Evolutionary conservation across 1,284 basidiomycete species (phyloP), one percentile per base, ranked within the genome.

Genomic region (Pyrrhoderma noxium): DNA sequence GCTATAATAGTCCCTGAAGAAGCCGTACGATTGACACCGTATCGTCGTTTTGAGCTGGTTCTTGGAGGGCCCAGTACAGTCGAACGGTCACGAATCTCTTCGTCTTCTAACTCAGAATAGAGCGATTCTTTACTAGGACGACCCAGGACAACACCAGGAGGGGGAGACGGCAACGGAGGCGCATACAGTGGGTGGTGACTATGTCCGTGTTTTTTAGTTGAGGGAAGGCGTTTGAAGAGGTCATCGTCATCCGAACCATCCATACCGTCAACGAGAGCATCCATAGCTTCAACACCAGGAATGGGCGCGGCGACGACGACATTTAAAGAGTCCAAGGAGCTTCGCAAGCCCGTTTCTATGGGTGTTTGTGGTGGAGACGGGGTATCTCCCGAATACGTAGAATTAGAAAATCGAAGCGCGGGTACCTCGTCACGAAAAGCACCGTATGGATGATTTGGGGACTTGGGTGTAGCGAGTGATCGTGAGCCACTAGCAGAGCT

Each of bases 241-340:
- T 82, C 79, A 56, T 73, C 77, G 66, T 55, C 62, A 42, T 63
- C 65, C 25, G 67, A 64, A 41, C 79, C 80, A 60, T 89, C 89
- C 84, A 92, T 89, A 9, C 82, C 83, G 58, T 89, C 88, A 13
- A 90, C 88, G 50, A 92, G 67, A 13, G 87, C 86, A 62, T 92
- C 89, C 82, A 91, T 85, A 8, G 79, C 79, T 66, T 89, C 86
- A 13, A 91, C 86, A 7, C 85, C 85, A 3, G 85, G 64, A 7
- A 85, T 69, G 8, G 86, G 85, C 19, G 86, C 85, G 35, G 85
- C 77, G 13, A 90, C 85, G 36, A 87, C 65, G n/a, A 82, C 80
- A 16, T 81, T 74, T 54, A 83, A 79, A 44, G 72, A 62, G 39
- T 76, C 72, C 38, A 16, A n/a, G n/a, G 38, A 40, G 38, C 8